Conservation (phyloP, 768 basidiomycete genomes). For the Serpula lacrymans region DNA sequence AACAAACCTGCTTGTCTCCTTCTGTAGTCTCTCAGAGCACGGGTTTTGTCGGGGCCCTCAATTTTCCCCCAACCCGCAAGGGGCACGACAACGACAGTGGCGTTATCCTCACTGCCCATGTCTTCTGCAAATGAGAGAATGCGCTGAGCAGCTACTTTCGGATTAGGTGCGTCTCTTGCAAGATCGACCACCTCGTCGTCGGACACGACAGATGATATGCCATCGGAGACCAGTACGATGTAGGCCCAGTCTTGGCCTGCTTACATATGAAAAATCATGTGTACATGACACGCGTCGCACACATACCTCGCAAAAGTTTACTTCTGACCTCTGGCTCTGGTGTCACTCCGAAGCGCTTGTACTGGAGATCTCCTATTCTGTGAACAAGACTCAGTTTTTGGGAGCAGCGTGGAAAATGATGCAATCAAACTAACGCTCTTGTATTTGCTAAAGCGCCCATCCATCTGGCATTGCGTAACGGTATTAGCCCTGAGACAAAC, state of each 20-base stretch:
- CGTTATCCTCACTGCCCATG: slow-evolving; percentile 81
- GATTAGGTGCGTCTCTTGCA: slow-evolving; percentile 65
- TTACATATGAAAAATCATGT: background rate
- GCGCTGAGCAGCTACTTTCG: slow-evolving; percentile 74
- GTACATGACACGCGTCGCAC: background rate
- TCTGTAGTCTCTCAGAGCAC: slow-evolving; percentile 79
- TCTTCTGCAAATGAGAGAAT: slow-evolving; percentile 89
- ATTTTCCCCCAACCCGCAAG: slow-evolving; percentile 89
- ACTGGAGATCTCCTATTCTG: slow-evolving; percentile 86
- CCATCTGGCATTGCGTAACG: slow-evolving; percentile 52
- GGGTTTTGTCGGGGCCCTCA: slow-evolving; percentile 76
- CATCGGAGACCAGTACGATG: slow-evolving; percentile 88
- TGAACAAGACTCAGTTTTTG: background rate
- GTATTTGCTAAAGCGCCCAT: slow-evolving; percentile 95
- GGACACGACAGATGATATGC: slow-evolving; percentile 85
- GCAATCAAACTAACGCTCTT: slow-evolving; percentile 54
- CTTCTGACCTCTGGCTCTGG: slow-evolving; percentile 87
- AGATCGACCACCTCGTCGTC: slow-evolving; percentile 96
- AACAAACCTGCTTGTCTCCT: slow-evolving; percentile 56
- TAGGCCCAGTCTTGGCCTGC: slow-evolving; percentile 83
- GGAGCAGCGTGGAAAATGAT: background rate
- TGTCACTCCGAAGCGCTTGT: slow-evolving; percentile 87
- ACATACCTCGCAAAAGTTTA: slow-evolving; percentile 68
- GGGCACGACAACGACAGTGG: slow-evolving; percentile 87
- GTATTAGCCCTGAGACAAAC: slow-evolving; percentile 1